Evolutionary conservation across 768 basidiomycete genomes (phyloP).

Genomic region (Tylopilus balloui): DNA sequence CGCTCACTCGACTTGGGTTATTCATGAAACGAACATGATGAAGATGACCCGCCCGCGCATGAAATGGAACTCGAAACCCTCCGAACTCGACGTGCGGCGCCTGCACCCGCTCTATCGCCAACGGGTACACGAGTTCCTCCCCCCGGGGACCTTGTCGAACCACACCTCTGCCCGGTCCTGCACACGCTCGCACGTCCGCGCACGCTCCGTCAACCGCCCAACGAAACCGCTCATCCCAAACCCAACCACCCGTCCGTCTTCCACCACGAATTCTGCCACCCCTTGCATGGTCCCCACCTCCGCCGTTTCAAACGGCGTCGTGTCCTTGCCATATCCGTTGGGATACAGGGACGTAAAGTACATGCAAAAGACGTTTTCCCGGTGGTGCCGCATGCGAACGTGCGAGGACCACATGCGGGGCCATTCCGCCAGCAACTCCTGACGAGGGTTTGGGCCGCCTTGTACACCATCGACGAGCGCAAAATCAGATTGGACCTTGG

Average conservation of each 20-base stretch:
- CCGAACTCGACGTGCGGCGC: too few species aligned
- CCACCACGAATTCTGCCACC: slow-evolving; percentile 22
- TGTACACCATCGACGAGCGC: slow-evolving; percentile 20
- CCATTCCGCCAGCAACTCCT: slow-evolving; percentile 31
- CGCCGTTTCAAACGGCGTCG: slow-evolving; percentile 29
- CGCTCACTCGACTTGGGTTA: too few species aligned
- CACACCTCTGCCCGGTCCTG: slow-evolving; percentile 29
- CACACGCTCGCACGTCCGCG: slow-evolving; percentile 17
- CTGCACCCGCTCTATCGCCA: too few species aligned
- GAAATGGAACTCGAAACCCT: too few species aligned
- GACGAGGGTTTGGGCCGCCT: not conserved
- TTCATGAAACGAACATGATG: too few species aligned
- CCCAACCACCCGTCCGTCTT: slow-evolving; percentile 28
- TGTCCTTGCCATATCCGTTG: slow-evolving; percentile 36
- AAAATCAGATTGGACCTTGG: slow-evolving; percentile 28
- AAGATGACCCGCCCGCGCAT: too few species aligned
- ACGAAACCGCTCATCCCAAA: slow-evolving; percentile 24
- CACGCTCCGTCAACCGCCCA: slow-evolving; percentile 17
- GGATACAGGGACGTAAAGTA: slow-evolving; percentile 31
- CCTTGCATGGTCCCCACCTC: slow-evolving; percentile 1
- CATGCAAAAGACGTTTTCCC: slow-evolving; percentile 20
- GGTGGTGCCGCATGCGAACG: slow-evolving; percentile 26
- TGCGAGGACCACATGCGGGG: slow-evolving; percentile 37
- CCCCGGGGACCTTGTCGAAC: slow-evolving; percentile 28
- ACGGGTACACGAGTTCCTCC: too few species aligned